Percentiles rank a stretch among this genome's conserved stretches.
These are phyloP conservation scores for Aegilops tauschii DNA, from an alignment of 176 grass and related monocot species.

Conservation along the genomic window DNA sequence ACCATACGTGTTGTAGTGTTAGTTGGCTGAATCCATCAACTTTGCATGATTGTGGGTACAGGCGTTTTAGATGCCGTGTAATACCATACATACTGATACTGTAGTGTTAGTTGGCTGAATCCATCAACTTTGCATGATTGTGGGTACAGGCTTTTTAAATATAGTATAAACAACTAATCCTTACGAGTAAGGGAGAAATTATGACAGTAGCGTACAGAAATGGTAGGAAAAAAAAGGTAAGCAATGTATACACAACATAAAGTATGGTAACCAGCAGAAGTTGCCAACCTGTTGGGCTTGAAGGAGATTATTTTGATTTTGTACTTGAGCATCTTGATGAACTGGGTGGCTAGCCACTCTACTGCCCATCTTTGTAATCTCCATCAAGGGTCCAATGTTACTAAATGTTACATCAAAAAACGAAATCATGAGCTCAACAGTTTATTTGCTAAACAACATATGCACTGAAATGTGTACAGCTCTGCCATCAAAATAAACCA, in stretches of 20 bases:
- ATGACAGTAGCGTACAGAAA: background rate
- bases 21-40: background rate
- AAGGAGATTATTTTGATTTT: constrained; percentile 70
- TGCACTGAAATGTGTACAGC: background rate
- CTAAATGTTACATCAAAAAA: constrained; percentile 49
- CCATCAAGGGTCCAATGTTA: constrained; percentile 68
- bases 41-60: background rate
- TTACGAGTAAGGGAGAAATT: background rate
- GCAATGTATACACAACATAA: constrained; percentile 17
- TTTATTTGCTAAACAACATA: constrained; percentile 15
- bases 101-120: constrained; percentile 5
- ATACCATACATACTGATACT: too few species aligned
- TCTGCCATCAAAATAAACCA: constrained; percentile 14
- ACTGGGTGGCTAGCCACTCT: constrained; percentile 54
- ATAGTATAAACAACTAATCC: constrained; percentile 1
- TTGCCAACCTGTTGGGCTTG: constrained; percentile 65
- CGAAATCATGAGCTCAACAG: background rate
- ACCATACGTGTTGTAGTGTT: background rate
- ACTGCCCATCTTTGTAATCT: constrained; percentile 70
- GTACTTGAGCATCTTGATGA: constrained; percentile 71
- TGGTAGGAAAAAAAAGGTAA: background rate
- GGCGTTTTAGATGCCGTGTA: too few species aligned
- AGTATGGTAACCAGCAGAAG: constrained; percentile 21
- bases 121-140: background rate
- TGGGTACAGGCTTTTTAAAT: background rate